Evolutionary conservation across 2,329 filamentous ascomycete genomes (phyloP).

Genomic region (Parascedosporium putredinis): DNA sequence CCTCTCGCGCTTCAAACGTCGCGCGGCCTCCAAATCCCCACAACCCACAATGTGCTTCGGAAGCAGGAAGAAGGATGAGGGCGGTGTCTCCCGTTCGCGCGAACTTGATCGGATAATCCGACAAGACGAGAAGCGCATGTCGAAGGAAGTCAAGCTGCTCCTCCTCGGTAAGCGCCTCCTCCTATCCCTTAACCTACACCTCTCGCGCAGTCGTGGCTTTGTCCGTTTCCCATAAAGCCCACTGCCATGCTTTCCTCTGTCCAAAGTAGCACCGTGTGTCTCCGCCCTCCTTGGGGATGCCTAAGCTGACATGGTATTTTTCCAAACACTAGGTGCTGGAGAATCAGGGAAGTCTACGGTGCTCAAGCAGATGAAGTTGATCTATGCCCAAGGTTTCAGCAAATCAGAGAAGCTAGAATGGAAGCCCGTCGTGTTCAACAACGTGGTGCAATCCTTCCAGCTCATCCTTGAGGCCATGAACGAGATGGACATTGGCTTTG

Average conservation of each 20-base stretch:
- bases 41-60: slow-evolving; percentile 51
- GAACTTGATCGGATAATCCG: slow-evolving; percentile 83
- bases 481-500: slow-evolving; percentile 69
- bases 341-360: slow-evolving; percentile 90
- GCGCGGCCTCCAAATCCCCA: not conserved
- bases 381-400: slow-evolving; percentile 86
- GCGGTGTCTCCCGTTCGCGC: slow-evolving; percentile 45
- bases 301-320: not conserved
- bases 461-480: slow-evolving; percentile 86
- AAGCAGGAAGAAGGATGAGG: slow-evolving; percentile 37
- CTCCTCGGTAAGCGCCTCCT: slow-evolving; percentile 60
- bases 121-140: slow-evolving; percentile 76
- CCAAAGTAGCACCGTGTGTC: not conserved
- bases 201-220: not conserved
- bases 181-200: not conserved
- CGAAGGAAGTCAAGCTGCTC: slow-evolving; percentile 85
- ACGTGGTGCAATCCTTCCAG: slow-evolving; percentile 85
- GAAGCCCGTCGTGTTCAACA: slow-evolving; percentile 92
- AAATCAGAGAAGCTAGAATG: slow-evolving; percentile 85
- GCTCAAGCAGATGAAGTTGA: slow-evolving; percentile 97
- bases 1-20: not conserved
- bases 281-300: not conserved
- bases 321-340: slow-evolving; percentile 59
- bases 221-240: no score
- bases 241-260: no score